Base-by-base conservation (phyloP, 192 early-diverging fungal species). In the Coemansia sp. region DNA sequence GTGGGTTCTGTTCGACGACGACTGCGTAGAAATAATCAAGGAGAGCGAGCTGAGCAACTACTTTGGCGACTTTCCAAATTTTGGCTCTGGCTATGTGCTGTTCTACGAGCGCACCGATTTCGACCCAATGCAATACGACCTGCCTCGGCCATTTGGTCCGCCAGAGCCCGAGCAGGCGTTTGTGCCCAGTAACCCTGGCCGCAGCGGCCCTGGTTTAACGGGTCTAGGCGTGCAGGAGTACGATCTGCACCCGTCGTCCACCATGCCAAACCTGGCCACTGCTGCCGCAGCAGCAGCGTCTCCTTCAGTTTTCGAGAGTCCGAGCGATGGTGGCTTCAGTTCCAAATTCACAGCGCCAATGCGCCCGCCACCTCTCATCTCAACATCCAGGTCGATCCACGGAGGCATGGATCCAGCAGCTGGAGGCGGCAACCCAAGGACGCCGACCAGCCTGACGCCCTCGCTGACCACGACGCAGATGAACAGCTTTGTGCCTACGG, bases 1-100 rank as follows among this genome's bases (percentile, higher is more conserved):
- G 44, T 99, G 98, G 98, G 73, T 96, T 38, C 75, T 97, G 32
- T 98, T 97, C 76, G 98, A 99, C 80, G 98, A 99, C 78, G 96
- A 99, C 53, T 87, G 83, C 50, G 95, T 99, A n/a, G 89, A 94
- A 87, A 62, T 87, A 1, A 92, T 94, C 24, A 85, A 90, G 49
- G 92, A 92, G 73, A 79, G 84, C 18, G 89, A 93, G 56, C 89
- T 93, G 24, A 84, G 86, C 67, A 89, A 89, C 63, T 94, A 91
- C 59, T 94, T 92, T 85, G 92, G 91, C 53, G 91, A 94, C 72
- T 78, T 83, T 43, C 84, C 90, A 3, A 87, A 84, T 59, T 84
- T 83, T 71, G 91, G 91, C 22, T 92, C 89, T 13, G 92, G 92
- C 1, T 94, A 94, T 62, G 86, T 94, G 13, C 66, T 94, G 44